phyloP scores from a whole-genome alignment of 2,329 filamentous ascomycete species.

The Colletotrichum eleusines region DNA sequence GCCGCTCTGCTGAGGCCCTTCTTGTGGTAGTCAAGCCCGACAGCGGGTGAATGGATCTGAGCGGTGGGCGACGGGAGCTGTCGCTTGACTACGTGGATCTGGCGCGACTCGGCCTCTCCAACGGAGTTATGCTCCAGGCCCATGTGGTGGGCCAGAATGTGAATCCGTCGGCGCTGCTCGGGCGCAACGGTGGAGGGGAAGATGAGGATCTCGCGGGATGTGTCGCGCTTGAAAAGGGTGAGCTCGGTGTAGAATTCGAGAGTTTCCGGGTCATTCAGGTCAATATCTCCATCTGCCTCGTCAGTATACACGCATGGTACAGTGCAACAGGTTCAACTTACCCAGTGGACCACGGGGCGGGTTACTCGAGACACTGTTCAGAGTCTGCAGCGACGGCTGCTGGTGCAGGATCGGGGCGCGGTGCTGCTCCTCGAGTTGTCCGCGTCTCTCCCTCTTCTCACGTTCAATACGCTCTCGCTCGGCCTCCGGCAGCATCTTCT shows the following conservation, averaged over 20 bases:
- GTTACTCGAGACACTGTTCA: conserved; percentile 74
- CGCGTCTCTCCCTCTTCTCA: conserved; percentile 95
- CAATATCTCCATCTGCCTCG: conserved; percentile 71
- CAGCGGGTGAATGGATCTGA: conserved; percentile 71
- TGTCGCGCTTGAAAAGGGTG: conserved; percentile 87
- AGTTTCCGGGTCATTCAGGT: conserved; percentile 91
- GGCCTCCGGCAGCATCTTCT: conserved; percentile 97
- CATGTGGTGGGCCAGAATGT: conserved; percentile 96
- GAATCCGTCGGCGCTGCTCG: conserved; percentile 87
- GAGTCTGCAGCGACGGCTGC: conserved; percentile 87
- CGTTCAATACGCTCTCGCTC: conserved; percentile 96
- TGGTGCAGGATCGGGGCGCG: conserved; percentile 82
- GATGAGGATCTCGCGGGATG: conserved; percentile 81
- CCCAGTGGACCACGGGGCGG: conserved; percentile 60
- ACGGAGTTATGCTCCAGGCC: conserved; percentile 91
- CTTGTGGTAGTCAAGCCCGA: conserved; percentile 80
- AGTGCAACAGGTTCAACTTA: conserved; percentile 4
- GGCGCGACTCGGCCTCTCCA: conserved; percentile 86
- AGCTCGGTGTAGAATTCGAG: conserved; percentile 92
- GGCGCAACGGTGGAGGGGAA: conserved; percentile 87
- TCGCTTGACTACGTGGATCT: conserved; percentile 88
- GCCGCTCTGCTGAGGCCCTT: conserved; percentile 91
- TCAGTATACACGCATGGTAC: conserved; percentile 40
- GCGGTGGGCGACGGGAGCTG: conserved; percentile 65
- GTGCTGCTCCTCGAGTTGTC: conserved; percentile 97